These are phyloP conservation scores for Diaporthe destruens DNA, from an alignment of 2,329 filamentous ascomycete genomes.

Conservation along the genomic window DNA sequence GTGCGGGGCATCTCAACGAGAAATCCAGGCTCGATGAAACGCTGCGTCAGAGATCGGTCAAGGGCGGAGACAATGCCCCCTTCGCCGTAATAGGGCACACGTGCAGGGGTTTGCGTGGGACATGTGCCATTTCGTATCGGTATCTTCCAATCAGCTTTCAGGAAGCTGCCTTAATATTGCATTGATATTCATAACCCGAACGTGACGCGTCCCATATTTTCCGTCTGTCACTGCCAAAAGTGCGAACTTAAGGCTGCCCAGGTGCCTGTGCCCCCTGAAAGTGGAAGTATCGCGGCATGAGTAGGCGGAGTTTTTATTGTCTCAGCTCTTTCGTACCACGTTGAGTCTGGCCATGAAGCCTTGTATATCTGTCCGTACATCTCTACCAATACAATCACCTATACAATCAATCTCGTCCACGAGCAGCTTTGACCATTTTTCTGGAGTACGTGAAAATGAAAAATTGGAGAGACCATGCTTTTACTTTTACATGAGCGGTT, in stretches of 20 bases:
- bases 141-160: background rate
- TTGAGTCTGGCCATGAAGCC: background rate
- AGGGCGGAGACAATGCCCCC: conserved; percentile 5
- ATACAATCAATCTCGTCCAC: background rate
- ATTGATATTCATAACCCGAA: background rate
- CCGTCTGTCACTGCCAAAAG: background rate
- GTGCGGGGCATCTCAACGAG: conserved; percentile 1
- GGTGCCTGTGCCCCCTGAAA: background rate
- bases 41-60: conserved; percentile 6
- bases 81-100: too few species aligned
- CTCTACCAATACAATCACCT: background rate
- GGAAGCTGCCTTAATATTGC: background rate
- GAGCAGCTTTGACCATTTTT: background rate
- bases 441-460: background rate
- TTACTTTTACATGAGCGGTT: background rate
- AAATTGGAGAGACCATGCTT: background rate
- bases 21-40: background rate
- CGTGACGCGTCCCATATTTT: background rate
- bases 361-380: background rate
- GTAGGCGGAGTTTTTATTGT: background rate
- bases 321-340: background rate
- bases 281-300: background rate
- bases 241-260: background rate
- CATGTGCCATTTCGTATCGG: background rate
- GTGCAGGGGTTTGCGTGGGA: too few species aligned